Conservation (phyloP, 2,329 filamentous ascomycete genomes). For the Diaporthe sp. region DNA sequence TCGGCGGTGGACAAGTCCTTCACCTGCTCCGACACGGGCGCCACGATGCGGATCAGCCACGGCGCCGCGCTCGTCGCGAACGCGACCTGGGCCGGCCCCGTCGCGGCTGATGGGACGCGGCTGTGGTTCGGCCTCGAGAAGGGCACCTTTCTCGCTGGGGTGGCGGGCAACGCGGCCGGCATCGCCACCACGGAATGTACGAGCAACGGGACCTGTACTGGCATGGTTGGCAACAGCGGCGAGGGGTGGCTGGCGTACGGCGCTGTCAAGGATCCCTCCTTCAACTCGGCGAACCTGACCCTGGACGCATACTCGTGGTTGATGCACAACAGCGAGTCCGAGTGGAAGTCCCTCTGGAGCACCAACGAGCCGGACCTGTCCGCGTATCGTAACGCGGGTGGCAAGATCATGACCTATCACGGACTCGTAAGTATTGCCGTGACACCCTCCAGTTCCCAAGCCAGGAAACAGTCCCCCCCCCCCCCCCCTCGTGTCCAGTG, state of each 20-base stretch:
- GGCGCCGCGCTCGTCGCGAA: not conserved
- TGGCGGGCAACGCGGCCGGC: not conserved
- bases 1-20: not conserved
- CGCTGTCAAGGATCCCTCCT: not conserved
- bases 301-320: not conserved
- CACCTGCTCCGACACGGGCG: not conserved
- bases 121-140: conserved; percentile 8
- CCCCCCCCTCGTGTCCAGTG: not conserved
- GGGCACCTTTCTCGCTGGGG: not conserved
- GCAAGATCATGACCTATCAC: conserved; percentile 4
- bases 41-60: not conserved
- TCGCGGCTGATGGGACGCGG: not conserved
- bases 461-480: too few species aligned
- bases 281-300: not conserved
- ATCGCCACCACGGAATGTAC: not conserved
- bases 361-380: conserved; percentile 15
- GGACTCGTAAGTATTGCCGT: not conserved
- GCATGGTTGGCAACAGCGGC: not conserved
- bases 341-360: conserved; percentile 1
- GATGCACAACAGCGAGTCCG: not conserved
- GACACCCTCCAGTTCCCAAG: not conserved
- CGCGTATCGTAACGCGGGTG: not conserved
- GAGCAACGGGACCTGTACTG: not conserved
- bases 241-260: not conserved
- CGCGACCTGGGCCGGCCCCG: not conserved